Conservation (phyloP, 805 yeast genomes). For the Zygotorulaspora sp. region DNA sequence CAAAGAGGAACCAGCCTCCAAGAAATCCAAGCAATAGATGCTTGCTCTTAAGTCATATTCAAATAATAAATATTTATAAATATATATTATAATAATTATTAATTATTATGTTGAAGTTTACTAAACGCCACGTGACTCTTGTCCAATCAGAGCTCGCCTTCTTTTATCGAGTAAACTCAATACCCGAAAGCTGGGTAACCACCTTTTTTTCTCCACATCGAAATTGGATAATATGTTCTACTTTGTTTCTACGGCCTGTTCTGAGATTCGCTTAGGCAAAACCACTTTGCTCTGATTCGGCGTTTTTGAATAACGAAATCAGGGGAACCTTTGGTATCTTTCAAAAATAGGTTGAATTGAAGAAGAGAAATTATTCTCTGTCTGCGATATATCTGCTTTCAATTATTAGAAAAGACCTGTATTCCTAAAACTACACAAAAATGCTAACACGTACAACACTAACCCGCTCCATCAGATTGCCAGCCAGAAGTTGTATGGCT, state of each 20-base stretch:
- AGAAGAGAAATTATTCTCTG: no score
- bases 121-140: constrained; percentile 8
- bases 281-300: neutral
- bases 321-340: neutral
- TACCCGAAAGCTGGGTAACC: no score
- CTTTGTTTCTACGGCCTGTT: neutral
- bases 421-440: no score
- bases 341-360: no score
- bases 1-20: constrained; percentile 32
- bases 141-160: constrained; percentile 5
- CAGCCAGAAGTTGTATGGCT: constrained; percentile 11
- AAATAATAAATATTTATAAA: no score
- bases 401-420: no score
- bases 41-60: no score
- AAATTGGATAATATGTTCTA: no score
- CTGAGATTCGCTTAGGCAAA: neutral
- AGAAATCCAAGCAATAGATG: constrained; percentile 29
- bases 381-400: no score
- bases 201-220: neutral
- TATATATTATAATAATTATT: no score
- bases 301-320: neutral
- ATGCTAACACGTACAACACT: constrained; percentile 30
- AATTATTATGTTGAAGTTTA: no score
- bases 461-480: constrained; percentile 26
- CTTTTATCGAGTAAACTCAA: no score